Base-by-base conservation (phyloP, 352 stramenopile genomes). In the Pythium folliculosum region DNA sequence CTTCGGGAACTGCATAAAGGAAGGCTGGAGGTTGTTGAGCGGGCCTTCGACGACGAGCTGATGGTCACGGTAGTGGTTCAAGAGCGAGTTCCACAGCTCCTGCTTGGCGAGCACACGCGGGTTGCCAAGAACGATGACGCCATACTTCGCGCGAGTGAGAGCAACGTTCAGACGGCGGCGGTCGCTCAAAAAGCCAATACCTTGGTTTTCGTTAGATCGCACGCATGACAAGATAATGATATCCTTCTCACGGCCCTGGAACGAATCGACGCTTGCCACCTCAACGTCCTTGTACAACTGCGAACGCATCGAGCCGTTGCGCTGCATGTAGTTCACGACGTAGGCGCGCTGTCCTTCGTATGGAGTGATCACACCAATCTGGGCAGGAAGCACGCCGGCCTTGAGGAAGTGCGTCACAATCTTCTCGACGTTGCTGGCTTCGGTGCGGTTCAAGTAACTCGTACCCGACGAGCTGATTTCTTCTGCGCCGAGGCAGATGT, bases 181-280 rank as follows among this genome's bases (percentile, higher is more conserved):
- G 75, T 99, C 98, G 38, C 93, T 98, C 25, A 99, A 70, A 73
- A 99, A 99, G 23, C 98, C 98, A 73, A 99, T 99, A 19, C 97
- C 97, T 60, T 99, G 96, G 73, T 97, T 97, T 65, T 99, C 96
- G 75, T 99, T 99, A n/a, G 97, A 99, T 55, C 96, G 94, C 32
- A 99, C 98, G 75, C 97, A 99, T 12, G 96, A 99, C 22, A 98
- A 72, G 66, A 98, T 97, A 66, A 99, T 99, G 55, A 99, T 90
- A 77, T 99, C 97, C 78, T 99, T 99, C 72, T 99, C 98, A 40
- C 98, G 95, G 14, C 98, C 98, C 80, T 99, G 98, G 76, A 99
- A 99, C 63, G 96, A 98, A 85, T 99, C 97, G 7, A 99, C 98
- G 63, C 88, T 98, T 17, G 98, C 98, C 19, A 99, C 97, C 86